Evolutionary conservation across 495 filamentous ascomycete genomes (phyloP).

Genomic region (Penicillium roqueforti): DNA sequence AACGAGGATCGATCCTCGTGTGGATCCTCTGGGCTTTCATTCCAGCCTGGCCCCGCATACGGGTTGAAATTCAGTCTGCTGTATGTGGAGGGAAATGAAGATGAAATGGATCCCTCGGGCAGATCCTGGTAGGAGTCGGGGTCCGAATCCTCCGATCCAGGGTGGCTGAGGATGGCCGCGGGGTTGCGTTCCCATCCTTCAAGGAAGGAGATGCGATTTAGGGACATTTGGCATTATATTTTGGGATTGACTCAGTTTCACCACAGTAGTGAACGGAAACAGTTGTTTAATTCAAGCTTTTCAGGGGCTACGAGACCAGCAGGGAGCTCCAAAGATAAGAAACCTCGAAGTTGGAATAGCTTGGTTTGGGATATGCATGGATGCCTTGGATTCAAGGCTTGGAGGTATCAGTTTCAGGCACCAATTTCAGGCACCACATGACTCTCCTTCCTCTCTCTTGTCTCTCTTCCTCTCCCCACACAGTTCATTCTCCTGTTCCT

Average conservation of each 20-base stretch:
- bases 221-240: constrained; percentile 23
- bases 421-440: no score
- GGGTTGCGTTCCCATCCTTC: constrained; percentile 45
- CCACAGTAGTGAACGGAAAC: no score
- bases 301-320: not conserved
- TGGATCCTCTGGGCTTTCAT: constrained; percentile 28
- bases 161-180: constrained; percentile 28
- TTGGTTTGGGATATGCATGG: not conserved
- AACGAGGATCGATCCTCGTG: constrained; percentile 29
- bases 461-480: not conserved
- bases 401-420: not conserved
- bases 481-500: not conserved
- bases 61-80: constrained; percentile 46
- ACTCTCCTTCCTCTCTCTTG: not conserved
- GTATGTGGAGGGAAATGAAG: constrained; percentile 42
- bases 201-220: constrained; percentile 35
- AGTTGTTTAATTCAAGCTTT: not conserved
- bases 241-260: not conserved
- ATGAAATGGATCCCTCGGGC: constrained; percentile 33
- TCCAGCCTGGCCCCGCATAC: constrained; percentile 42
- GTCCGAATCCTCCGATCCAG: constrained; percentile 13
- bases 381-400: not conserved
- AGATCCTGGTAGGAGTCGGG: constrained; percentile 31
- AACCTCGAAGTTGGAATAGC: not conserved
- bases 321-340: not conserved